phyloP scores from a whole-genome alignment of 805 yeast species.

The Nakazawaea wyomingensis region DNA sequence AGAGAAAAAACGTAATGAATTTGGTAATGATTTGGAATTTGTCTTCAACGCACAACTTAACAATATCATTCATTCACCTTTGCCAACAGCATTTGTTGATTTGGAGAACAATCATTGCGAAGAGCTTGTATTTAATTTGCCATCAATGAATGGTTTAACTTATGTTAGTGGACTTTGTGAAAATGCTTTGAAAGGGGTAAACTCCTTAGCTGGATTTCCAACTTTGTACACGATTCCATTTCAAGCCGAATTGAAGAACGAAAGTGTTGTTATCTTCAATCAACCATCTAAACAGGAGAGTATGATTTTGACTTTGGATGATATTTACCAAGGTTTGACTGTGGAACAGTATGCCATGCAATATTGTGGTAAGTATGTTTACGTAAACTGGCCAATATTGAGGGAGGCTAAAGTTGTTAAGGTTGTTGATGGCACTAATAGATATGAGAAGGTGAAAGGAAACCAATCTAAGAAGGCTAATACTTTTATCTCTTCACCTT shows the following conservation, averaged over 20 bases:
- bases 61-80: conserved; percentile 64
- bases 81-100: conserved; percentile 72
- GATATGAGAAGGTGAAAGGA: conserved; percentile 40
- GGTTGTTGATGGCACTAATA: conserved; percentile 49
- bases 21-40: conserved; percentile 67
- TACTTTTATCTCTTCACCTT: conserved; percentile 29
- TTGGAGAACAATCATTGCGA: conserved; percentile 75
- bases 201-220: conserved; percentile 87
- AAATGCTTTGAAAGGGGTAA: conserved; percentile 66
- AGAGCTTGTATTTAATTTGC: conserved; percentile 52
- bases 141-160: conserved; percentile 35
- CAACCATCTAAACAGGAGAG: conserved; percentile 82
- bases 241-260: conserved; percentile 44
- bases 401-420: conserved; percentile 70
- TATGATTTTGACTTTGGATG: conserved; percentile 58
- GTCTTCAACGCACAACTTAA: conserved; percentile 72
- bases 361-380: conserved; percentile 57
- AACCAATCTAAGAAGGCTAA: conserved; percentile 16
- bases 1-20: conserved; percentile 68
- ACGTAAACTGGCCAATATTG: conserved; percentile 86
- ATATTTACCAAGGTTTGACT: conserved; percentile 49
- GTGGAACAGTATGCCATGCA: conserved; percentile 62
- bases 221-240: conserved; percentile 68
- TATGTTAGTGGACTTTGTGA: conserved; percentile 53
- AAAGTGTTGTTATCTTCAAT: conserved; percentile 74